Base-by-base conservation (phyloP, 208 protist species). In the Willaertia magna region DNA sequence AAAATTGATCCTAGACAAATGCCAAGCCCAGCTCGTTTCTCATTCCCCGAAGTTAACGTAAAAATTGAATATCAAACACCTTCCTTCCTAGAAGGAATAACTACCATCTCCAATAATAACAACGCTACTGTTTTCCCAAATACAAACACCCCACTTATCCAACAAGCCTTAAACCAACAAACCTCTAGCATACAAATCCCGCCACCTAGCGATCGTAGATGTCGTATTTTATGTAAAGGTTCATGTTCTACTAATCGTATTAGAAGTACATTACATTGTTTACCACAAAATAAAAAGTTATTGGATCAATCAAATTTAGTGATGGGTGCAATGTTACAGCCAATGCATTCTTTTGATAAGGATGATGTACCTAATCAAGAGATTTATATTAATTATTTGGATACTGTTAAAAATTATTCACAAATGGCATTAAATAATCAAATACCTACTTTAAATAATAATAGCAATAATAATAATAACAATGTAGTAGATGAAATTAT, bases 1-100 rank as follows among this genome's bases (percentile, higher is more conserved):
- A 81, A 51, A 51, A 49, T 51, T 51, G 43, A 52, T 81, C 76
- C 76, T n/a, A 49, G 20, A 22, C 74, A 79, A 79, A 79, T 81
- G 76, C 76, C 76, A 39, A 40, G 20, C 16, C 76, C 76, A 47
- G 76, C 44, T 20, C 48, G 11, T 20, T 40, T 30, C 22, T 18
- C 76, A 6, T 81, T 51, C 26, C 42, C 42, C 20, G n/a, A 81
- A 49, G 1, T 52, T 4, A 42, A 49, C 39, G 22, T 18, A 47
- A 81, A 52, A 26, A 16, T 40, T 39, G 44, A 51, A 40, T 81
- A 51, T 51, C 22, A 67, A 67, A 67, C 55, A 34, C 2, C 76
- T 14, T 51, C n/a, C 20, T 46, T 34, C 39, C 40, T 30, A 40
- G 43, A 81, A 51, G n/a, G 34, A 40, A 42, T 20, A 67, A 34